Base-by-base conservation (phyloP, 2,329 filamentous ascomycete species). In the Ophiostoma himal-ulmi region DNA sequence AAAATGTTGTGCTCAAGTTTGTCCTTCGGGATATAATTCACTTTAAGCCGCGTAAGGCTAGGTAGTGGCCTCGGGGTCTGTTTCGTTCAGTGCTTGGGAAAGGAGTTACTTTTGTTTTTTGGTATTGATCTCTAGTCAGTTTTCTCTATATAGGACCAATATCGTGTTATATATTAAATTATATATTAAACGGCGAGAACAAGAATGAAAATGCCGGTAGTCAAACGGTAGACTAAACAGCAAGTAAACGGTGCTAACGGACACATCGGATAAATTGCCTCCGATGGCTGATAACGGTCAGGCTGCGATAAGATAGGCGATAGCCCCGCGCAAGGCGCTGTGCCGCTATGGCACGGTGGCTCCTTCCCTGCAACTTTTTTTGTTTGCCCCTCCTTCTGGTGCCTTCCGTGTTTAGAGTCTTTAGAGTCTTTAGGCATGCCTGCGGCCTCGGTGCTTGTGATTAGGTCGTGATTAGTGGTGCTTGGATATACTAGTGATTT, bases 341-440 rank as follows among this genome's bases (percentile, higher is more conserved):
- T 48, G 17, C 17, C 44, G 44, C 44, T 48, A 48, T 48, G 44
- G 20, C 44, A 48, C 44, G 57, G 57, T 34, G 30, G 60, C 30
- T 64, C 60, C 30, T 64, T 7, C 60, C 60, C 60, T 37, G 60
- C 60, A 54, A 22, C 39, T 65, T 72, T 71, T 71, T 62, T 48
- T 22, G 37, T 20, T 30, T 69, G 30, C 62, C 64, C 57, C 52
- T 69, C 69, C 39, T 71, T 67, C 52, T 48, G 20, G 70, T 52
- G 54, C 62, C 62, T 65, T 65, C 62, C 62, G 62, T 65, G 34
- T 65, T 65, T 37, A 20, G 20, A 26, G 62, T 41, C 20, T 65
- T 41, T 37, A 20, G 20, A 26, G 62, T 41, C 20, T 39, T 65
- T n/a, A 20, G 10, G 62, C 14, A 17, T 64, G 30, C 26, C 57